Conservation (phyloP, 441 rosid species). For the Jatropha podagrica region DNA sequence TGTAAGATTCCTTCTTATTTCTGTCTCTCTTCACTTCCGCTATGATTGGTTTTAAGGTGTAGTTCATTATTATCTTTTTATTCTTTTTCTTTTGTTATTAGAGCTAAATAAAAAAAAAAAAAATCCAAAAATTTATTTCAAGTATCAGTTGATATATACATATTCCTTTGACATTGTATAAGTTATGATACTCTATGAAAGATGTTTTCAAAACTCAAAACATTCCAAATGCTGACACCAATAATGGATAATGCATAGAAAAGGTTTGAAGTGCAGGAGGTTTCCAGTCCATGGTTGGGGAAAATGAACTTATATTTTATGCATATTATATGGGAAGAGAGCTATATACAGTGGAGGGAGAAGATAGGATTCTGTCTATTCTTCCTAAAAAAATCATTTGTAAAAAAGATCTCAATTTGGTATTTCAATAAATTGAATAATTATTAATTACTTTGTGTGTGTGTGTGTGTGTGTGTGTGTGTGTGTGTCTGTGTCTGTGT, state of each 20-base stretch:
- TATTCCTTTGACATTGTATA: background rate
- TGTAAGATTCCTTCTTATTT: conserved; percentile 47
- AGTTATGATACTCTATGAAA: background rate
- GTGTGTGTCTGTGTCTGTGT: too few relatives aligned
- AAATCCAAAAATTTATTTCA: background rate
- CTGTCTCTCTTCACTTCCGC: background rate
- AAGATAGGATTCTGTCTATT: background rate
- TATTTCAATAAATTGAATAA: background rate
- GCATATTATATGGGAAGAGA: background rate
- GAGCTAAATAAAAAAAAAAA: background rate
- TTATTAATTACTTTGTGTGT: too few relatives aligned
- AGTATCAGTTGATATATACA: background rate
- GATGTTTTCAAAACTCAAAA: background rate
- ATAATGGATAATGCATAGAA: background rate
- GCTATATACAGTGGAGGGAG: background rate
- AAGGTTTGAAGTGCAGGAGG: background rate
- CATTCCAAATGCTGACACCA: background rate
- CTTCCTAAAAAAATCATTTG: background rate
- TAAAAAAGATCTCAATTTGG: background rate
- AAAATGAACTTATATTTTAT: background rate
- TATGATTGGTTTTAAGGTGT: background rate
- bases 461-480: too few relatives aligned
- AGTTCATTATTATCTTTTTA: background rate
- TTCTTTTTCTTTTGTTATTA: background rate
- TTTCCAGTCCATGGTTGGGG: background rate